Evolutionary conservation across 306 rosid genomes (phyloP).

Genomic region (Quercus rubra): DNA sequence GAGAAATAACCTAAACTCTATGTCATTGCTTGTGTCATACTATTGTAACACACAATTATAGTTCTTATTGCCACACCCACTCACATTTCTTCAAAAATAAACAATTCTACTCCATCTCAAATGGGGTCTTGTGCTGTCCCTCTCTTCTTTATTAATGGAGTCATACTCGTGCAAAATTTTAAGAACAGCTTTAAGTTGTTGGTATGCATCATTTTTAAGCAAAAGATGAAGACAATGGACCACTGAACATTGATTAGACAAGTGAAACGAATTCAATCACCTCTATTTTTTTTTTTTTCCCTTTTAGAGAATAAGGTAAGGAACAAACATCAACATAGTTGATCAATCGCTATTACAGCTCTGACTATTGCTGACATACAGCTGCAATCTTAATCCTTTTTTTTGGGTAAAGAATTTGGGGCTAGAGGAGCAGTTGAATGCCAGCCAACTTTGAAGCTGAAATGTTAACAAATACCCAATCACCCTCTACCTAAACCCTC

Average conservation of each 20-base stretch:
- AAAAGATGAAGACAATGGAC: background rate
- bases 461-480: constrained; percentile 40
- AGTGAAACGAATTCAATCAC: background rate
- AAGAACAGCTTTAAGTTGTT: too few relatives aligned
- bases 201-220: background rate
- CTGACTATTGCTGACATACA: background rate
- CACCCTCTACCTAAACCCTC: constrained; percentile 33
- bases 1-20: too few relatives aligned
- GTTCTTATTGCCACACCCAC: too few relatives aligned
- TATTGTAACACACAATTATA: too few relatives aligned
- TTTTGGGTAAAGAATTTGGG: constrained; percentile 22
- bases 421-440: constrained; percentile 25
- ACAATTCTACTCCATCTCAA: too few relatives aligned
- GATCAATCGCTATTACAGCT: constrained; percentile 8
- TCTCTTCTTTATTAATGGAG: too few relatives aligned
- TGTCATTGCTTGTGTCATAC: too few relatives aligned
- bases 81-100: too few relatives aligned
- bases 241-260: background rate
- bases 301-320: too few relatives aligned
- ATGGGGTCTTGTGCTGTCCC: too few relatives aligned
- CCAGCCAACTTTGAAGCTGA: constrained; percentile 41
- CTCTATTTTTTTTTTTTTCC: too few relatives aligned
- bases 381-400: constrained; percentile 4
- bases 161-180: too few relatives aligned
- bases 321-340: background rate